phyloP scores from a whole-genome alignment of 139 green algal species.

The Picochlorum sp. region DNA sequence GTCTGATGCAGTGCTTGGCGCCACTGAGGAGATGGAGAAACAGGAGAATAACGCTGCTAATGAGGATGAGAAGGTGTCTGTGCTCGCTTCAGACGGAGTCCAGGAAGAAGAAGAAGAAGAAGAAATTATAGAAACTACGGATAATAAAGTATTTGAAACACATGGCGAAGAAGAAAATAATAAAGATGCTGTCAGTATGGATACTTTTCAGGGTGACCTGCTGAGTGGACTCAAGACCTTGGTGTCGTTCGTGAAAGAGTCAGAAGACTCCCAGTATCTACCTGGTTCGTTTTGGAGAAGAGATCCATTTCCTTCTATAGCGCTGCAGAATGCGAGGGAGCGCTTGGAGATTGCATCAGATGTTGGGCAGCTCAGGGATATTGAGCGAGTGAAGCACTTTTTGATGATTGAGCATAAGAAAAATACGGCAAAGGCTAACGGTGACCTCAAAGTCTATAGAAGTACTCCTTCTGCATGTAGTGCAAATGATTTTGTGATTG shows the following conservation, averaged over 20 bases:
- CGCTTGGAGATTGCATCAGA: neutral
- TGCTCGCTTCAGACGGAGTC: neutral
- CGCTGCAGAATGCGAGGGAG: neutral
- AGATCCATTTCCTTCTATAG: conserved; percentile 1
- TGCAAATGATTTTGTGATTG: conserved; percentile 33
- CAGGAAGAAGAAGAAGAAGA: neutral
- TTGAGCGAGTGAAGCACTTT: neutral
- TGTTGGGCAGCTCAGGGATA: neutral
- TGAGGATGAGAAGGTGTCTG: too few relatives aligned
- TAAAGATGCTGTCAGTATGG: too few relatives aligned
- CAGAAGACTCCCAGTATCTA: neutral
- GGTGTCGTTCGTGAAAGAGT: neutral
- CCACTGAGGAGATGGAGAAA: neutral
- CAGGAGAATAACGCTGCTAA: neutral
- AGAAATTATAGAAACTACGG: too few relatives aligned
- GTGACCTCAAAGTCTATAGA: neutral
- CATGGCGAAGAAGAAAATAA: too few relatives aligned
- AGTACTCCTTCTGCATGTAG: neutral
- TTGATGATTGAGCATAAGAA: neutral
- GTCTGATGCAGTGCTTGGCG: neutral
- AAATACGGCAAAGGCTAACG: too few relatives aligned
- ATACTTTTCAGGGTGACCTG: neutral
- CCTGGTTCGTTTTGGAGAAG: conserved; percentile 1
- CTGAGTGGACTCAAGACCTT: neutral
- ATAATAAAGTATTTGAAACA: too few relatives aligned